A percentile compares a stretch with the other conserved stretches of the same genome.
Conservation (phyloP, 345 rosid species). For the Linum usitatissimum region DNA sequence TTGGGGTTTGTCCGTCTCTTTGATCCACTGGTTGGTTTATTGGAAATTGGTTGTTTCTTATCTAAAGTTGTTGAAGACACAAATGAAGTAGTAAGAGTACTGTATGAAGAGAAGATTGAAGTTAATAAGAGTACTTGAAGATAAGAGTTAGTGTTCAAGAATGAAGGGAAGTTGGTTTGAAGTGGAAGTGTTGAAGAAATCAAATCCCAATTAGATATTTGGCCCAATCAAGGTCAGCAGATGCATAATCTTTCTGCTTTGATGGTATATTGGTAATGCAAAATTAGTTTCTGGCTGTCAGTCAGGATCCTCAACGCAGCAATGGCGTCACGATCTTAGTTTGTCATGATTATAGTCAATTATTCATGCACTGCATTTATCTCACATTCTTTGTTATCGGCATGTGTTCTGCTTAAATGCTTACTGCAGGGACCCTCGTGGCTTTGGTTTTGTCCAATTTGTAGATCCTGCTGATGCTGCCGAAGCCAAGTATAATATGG, state of each 20-base stretch:
- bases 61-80: slow-evolving; percentile 70
- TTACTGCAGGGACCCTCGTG: slow-evolving; percentile 68
- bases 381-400: background rate
- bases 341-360: slow-evolving; percentile 9
- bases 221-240: slow-evolving; percentile 57
- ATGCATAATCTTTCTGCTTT: slow-evolving; percentile 27
- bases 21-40: slow-evolving; percentile 29
- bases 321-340: slow-evolving; percentile 6
- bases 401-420: background rate
- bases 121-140: slow-evolving; percentile 25
- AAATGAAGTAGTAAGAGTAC: slow-evolving; percentile 46
- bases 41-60: slow-evolving; percentile 48
- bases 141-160: slow-evolving; percentile 33
- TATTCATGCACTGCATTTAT: background rate
- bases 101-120: slow-evolving; percentile 33
- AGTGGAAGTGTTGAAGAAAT: slow-evolving; percentile 47
- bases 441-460: slow-evolving; percentile 87
- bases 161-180: slow-evolving; percentile 40
- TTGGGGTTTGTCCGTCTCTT: slow-evolving; percentile 14
- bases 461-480: slow-evolving; percentile 80
- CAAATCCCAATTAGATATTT: slow-evolving; percentile 27
- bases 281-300: slow-evolving; percentile 15
- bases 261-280: slow-evolving; percentile 12
- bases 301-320: slow-evolving; percentile 9
- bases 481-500: slow-evolving; percentile 76